Evolutionary conservation across 352 stramenopile genomes (phyloP), one percentile per base, ranked within the genome.

Genomic region (Phytophthora meadii): DNA sequence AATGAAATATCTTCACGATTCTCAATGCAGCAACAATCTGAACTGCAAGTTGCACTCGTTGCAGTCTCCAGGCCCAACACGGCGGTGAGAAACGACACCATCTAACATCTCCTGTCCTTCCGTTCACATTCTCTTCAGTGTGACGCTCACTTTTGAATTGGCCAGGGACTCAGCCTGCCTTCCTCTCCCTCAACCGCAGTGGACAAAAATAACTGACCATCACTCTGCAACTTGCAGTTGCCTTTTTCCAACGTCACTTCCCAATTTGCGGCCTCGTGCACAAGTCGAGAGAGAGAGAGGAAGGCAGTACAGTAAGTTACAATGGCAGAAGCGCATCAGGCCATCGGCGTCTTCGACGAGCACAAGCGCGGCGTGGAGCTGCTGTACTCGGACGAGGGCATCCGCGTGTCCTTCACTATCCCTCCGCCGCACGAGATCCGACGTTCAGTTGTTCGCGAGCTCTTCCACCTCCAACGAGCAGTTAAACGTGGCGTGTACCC

Each of bases 291-390:
- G 30, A 56, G 36, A 57, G 46, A 56, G 36, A 57, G 46, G 37
- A 62, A 42, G 34, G 49, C 25, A 49, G 15, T 11, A 34, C 30
- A 61, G 14, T 36, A 36, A 36, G 30, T 36, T 10, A 14, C 30
- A 36, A 96, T 96, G 88, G 88, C 88, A 3, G 88, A 96, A 91
- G 88, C 88, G 39, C 84, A 93, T 58, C 84, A 93, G 24, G 88
- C 88, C 62, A 93, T 87, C 56, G 79, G 77, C 61, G 88, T 94
- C 51, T 96, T 94, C 58, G 86, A 89, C 34, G 88, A 93, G 68
- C 86, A 94, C 83, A 93, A 93, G 70, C 86, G 84, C 61, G 84
- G 85, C 68, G 82, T 96, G 24, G 87, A 96, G 79, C 70, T 96
- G 53, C 72, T 95, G 39, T 92, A 94, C 72, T 92, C 82, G 41